These are phyloP conservation scores for Cicer judaicum DNA, from an alignment of 306 rosid species.

Conservation along the genomic window DNA sequence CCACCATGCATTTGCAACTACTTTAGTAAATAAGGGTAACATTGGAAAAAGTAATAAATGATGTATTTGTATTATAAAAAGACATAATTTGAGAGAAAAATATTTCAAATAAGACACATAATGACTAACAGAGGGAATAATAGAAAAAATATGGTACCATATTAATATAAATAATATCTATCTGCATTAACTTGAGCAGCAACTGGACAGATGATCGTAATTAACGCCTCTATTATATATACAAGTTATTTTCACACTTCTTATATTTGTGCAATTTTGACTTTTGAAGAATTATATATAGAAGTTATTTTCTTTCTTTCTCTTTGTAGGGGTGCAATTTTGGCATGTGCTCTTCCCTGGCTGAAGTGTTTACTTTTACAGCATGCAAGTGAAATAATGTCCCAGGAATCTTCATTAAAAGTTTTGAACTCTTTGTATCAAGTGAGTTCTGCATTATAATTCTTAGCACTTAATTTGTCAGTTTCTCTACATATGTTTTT, in stretches of 20 bases:
- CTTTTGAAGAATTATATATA: slow-evolving; percentile 14
- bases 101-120: too few relatives aligned
- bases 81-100: too few relatives aligned
- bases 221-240: background rate
- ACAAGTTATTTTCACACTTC: background rate
- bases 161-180: background rate
- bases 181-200: background rate
- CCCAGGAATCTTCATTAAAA: slow-evolving; percentile 77
- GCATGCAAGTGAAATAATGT: slow-evolving; percentile 74
- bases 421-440: slow-evolving; percentile 80
- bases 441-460: slow-evolving; percentile 50
- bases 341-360: slow-evolving; percentile 85
- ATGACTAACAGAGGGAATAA: too few relatives aligned
- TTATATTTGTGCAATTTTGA: background rate
- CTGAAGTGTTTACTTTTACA: slow-evolving; percentile 69
- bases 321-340: slow-evolving; percentile 68
- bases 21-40: too few relatives aligned
- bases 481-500: slow-evolving; percentile 1
- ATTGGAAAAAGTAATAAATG: too few relatives aligned
- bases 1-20: too few relatives aligned
- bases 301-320: background rate
- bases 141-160: background rate
- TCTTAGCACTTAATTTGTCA: slow-evolving; percentile 24
- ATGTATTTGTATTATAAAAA: too few relatives aligned
- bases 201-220: background rate